A percentile compares a stretch with the other conserved stretches of the same genome.
phyloP scores from a whole-genome alignment of 441 rosid genomes.

The Adansonia gregorii region DNA sequence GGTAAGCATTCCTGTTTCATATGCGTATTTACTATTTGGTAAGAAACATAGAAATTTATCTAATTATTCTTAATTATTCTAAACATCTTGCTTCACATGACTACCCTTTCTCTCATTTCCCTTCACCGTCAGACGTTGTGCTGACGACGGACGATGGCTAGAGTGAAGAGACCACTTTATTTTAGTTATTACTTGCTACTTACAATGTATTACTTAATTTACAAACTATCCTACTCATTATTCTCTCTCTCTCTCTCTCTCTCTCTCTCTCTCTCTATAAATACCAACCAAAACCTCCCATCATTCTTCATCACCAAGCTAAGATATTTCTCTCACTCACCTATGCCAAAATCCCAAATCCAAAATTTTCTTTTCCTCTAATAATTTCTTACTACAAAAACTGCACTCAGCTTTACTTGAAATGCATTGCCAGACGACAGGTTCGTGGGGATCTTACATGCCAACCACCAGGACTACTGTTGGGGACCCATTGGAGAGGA shows the following conservation, averaged over 20 bases:
- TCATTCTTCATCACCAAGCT: constrained; percentile 15
- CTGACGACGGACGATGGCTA: not conserved
- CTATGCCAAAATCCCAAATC: not conserved
- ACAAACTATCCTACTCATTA: not conserved
- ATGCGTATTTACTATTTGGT: too few relatives aligned
- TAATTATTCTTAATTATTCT: not conserved
- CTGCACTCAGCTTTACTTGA: not conserved
- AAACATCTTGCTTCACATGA: not conserved
- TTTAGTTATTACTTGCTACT: not conserved
- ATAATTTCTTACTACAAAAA: not conserved
- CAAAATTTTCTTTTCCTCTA: not conserved
- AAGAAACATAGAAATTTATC: too few relatives aligned
- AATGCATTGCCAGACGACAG: constrained; percentile 56
- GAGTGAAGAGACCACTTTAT: not conserved
- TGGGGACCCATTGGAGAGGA: constrained; percentile 42
- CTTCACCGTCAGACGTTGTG: not conserved
- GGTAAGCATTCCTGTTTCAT: not conserved
- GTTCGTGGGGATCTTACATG: constrained; percentile 49
- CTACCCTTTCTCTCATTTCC: not conserved
- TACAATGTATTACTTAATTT: not conserved
- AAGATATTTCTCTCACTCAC: not conserved
- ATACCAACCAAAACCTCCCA: constrained; percentile 26
- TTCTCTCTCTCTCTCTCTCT: not conserved
- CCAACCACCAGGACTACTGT: constrained; percentile 29
- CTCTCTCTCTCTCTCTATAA: constrained; percentile 36